Evolutionary conservation across 257 asterid genomes (phyloP), one percentile per base, ranked within the genome.

Genomic region (Voacanga thouarsii): DNA sequence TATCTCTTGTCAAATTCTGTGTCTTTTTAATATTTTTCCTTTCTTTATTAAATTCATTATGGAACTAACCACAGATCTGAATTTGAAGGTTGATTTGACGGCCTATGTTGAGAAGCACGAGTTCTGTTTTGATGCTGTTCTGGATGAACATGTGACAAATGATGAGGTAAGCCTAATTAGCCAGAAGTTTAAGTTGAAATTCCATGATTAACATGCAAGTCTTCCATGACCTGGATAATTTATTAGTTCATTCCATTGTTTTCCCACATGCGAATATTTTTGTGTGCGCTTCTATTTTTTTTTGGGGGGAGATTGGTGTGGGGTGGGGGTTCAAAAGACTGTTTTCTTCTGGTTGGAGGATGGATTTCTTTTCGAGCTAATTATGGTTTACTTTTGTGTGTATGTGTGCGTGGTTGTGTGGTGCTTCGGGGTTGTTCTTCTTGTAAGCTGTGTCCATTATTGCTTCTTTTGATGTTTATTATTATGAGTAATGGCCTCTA

Each of bases 81-180:
- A 45, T 83, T 69, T 56, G 77, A 82, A 96, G 99, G 98, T 96
- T 81, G 99, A 96, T 85, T 89, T 96, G 92, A 96, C 99, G 76
- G 98, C 98, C 64, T 96, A 96, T 67, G 96, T 92, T 82, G 99
- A 96, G 87, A 96, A 89, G 85, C 99, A 96, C 37, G 99, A 90
- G 87, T 96, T 93, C 87, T 89, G 95, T 87, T 93, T 96, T 84
- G 98, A 96, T 87, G 98, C 97, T 30, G 99, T 96, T 81, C 92
- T 96, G 43, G 94, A 96, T 86, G 97, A 93, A 83, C 81, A 89
- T 53, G 99, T 96, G 76, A 82, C 97, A 26, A 96, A 96, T 85
- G 97, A 92, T 82, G 99, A 93, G 99, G 99, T 96, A 89, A 78
- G 77, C 24, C 60, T 74, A 41, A 16, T 24, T 74, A 33, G 10